A percentile compares a stretch with the other conserved stretches of the same genome.
Conservation (phyloP, 1,284 basidiomycete species). For the Ustilago lituana region DNA sequence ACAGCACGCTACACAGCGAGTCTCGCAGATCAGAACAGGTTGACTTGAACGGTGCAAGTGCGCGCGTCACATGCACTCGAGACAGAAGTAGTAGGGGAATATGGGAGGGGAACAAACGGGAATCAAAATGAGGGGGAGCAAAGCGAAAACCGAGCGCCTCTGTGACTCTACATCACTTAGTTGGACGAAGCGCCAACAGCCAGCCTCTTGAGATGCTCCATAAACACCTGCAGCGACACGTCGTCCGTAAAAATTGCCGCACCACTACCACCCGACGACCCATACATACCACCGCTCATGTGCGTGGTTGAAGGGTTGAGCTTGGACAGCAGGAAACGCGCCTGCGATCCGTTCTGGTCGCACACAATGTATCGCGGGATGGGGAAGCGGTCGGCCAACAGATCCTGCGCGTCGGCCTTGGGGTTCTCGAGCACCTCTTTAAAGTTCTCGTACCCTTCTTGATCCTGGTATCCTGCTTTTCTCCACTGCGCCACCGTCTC, state of each 20-base stretch:
- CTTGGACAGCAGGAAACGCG: constrained; percentile 94
- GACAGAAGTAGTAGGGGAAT: neutral
- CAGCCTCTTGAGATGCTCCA: constrained; percentile 69
- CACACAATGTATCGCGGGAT: constrained; percentile 98
- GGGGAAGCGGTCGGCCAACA: constrained; percentile 92
- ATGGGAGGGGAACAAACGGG: too few relatives aligned
- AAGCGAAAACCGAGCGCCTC: too few relatives aligned
- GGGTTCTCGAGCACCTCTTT: constrained; percentile 91
- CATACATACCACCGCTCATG: constrained; percentile 77
- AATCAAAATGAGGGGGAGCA: too few relatives aligned
- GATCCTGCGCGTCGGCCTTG: constrained; percentile 76
- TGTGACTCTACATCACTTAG: too few relatives aligned
- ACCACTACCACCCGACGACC: constrained; percentile 71
- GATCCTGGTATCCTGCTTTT: constrained; percentile 98
- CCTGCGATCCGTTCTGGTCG: constrained; percentile 96
- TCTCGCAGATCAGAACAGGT: too few relatives aligned
- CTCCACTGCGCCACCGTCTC: constrained; percentile 97
- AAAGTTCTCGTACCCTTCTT: constrained; percentile 98
- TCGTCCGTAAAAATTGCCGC: constrained; percentile 99
- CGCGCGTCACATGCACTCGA: too few relatives aligned
- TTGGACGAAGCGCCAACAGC: constrained; percentile 63
- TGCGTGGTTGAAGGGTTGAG: constrained; percentile 98
- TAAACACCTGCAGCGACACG: constrained; percentile 72
- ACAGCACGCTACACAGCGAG: too few relatives aligned
- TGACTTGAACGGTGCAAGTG: too few relatives aligned